These are phyloP conservation scores for Stemphylium lycopersici DNA, from an alignment of 2,329 filamentous ascomycete species.

Conservation along the genomic window DNA sequence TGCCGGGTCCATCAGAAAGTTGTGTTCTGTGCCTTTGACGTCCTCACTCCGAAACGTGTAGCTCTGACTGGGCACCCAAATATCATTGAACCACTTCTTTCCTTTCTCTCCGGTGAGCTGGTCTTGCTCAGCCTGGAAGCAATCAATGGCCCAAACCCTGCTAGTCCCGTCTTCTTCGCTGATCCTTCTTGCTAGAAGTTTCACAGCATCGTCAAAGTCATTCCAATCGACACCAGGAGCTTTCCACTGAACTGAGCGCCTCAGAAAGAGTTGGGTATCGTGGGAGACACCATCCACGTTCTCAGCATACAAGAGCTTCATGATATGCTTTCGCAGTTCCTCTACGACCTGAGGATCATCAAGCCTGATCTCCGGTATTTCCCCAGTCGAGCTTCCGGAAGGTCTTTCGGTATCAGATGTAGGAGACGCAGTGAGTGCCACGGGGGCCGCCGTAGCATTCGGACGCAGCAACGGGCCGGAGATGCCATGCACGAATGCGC, in stretches of 20 bases:
- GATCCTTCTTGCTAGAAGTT: constrained; percentile 30
- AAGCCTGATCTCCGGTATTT: constrained; percentile 6
- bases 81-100: constrained; percentile 34
- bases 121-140: constrained; percentile 38
- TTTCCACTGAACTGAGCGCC: constrained; percentile 29
- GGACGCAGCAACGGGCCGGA: constrained; percentile 14
- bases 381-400: background rate
- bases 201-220: constrained; percentile 34
- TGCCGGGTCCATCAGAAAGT: constrained; percentile 36
- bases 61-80: constrained; percentile 25
- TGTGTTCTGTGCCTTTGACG: constrained; percentile 31
- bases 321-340: constrained; percentile 31
- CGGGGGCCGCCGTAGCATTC: constrained; percentile 15
- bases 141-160: constrained; percentile 30
- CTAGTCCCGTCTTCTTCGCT: constrained; percentile 14
- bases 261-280: constrained; percentile 37
- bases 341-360: constrained; percentile 27
- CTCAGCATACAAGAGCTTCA: constrained; percentile 35
- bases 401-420: constrained; percentile 3
- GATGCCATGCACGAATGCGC: constrained; percentile 21
- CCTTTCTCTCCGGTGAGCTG: constrained; percentile 39
- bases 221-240: constrained; percentile 27
- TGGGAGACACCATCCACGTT: constrained; percentile 32
- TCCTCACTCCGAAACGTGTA: constrained; percentile 28
- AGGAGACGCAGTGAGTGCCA: constrained; percentile 16